Evolutionary conservation across 768 basidiomycete species (phyloP), one percentile per base, ranked within the genome.

Genomic region (Fistulinella prunicolor): DNA sequence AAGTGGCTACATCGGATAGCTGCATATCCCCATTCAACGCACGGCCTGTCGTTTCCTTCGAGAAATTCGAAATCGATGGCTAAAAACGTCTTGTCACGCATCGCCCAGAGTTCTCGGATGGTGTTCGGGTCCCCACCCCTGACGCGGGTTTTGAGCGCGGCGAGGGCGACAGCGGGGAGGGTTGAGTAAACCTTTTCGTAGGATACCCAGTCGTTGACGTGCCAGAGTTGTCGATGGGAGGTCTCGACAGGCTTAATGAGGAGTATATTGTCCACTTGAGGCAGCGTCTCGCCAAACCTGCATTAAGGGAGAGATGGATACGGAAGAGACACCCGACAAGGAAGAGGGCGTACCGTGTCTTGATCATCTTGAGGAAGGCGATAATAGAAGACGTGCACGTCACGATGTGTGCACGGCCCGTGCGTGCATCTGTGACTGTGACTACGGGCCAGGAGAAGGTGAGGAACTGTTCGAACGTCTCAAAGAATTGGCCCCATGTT

Each of bases 401-500:
- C 20, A 87, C 87, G 46, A 92, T 84, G 63, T 91, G 89, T 0
- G 86, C 80, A 51, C 76, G 76, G 16, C 86, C 83, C 1, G 89
- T 87, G 63, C 74, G 76, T 36, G 73, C 62, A 61, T 90, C 86
- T 29, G 89, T 90, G 37, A 88, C 79, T 1, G 82, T 82, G 51
- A 92, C 84, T 16, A 79, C 81, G 5, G 89, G 89, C 89, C 89
- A 92, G 34, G 85, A 86, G 64, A 90, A 91, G 12, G 78, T 73
- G 29, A 92, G 73, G 64, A 92, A 92, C 23, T 79, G 81, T 40
- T 87, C 85, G 60, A 91, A 91, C 0, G 85, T 79, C 40, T 82
- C 79, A 68, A 92, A 92, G 29, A 85, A 71, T 41, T 82, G 79
- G 3, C 86, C 85, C 89, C 89, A 92, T 22, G 85, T 77, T 46